These are phyloP conservation scores for Bombardia bombarda DNA, from an alignment of 495 filamentous ascomycete genomes.

Conservation along the genomic window DNA sequence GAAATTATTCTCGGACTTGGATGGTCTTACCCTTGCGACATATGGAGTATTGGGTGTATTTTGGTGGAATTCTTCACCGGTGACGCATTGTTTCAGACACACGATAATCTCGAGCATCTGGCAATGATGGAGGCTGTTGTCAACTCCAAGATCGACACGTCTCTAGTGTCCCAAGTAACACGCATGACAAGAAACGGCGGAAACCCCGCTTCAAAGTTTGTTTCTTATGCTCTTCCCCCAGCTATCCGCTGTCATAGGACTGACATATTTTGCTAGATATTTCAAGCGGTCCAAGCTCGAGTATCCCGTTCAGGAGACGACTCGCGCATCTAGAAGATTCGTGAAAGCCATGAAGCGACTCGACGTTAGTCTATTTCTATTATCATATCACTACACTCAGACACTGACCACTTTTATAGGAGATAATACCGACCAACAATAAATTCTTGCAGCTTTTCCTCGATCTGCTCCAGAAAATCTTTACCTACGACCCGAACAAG, in stretches of 20 bases:
- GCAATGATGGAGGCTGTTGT: conserved; percentile 99
- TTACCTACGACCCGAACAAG: conserved; percentile 86
- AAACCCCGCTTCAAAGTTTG: conserved; percentile 79
- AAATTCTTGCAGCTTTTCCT: conserved; percentile 79
- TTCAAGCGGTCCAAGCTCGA: conserved; percentile 79
- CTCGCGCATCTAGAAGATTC: conserved; percentile 81
- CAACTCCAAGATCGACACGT: conserved; percentile 60
- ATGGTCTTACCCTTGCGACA: conserved; percentile 96
- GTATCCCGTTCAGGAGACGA: conserved; percentile 83
- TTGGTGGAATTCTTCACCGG: conserved; percentile 98
- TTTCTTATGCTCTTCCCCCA: conserved; percentile 5
- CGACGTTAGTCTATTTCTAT: conserved; percentile 48
- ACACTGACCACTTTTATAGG: conserved; percentile 47
- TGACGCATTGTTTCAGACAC: conserved; percentile 94
- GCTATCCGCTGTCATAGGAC: background rate
- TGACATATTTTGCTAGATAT: conserved; percentile 51
- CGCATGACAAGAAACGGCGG: conserved; percentile 54
- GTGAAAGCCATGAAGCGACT: conserved; percentile 92
- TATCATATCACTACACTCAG: background rate
- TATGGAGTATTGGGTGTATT: conserved; percentile 99
- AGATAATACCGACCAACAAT: conserved; percentile 75
- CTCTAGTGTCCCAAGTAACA: conserved; percentile 69
- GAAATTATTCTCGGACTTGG: conserved; percentile 96
- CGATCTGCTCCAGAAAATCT: conserved; percentile 81
- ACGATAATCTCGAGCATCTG: conserved; percentile 95